Conservation (phyloP, 2,329 filamentous ascomycete species). For the Ophiostoma pallidulum region DNA sequence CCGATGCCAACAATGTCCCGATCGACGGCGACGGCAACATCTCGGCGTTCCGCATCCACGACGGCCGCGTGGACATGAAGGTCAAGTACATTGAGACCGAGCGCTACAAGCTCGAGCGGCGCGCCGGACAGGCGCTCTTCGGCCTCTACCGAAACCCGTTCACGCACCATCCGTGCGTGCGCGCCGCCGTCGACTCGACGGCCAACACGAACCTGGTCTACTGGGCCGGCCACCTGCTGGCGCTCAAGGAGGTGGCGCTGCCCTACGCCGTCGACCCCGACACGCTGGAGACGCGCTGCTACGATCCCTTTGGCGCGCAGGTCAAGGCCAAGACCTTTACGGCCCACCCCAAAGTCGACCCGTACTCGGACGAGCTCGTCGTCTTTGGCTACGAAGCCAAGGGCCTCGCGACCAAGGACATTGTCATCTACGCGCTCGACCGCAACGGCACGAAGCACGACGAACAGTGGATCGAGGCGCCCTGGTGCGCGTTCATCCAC, state of each 20-base stretch:
- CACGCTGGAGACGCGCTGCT: slow-evolving; percentile 38
- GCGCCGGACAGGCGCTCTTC: slow-evolving; percentile 23
- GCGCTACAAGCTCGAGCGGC: slow-evolving; percentile 16
- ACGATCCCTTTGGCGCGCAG: slow-evolving; percentile 42
- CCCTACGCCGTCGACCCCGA: slow-evolving; percentile 40
- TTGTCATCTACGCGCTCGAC: slow-evolving; percentile 25
- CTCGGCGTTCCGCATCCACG: slow-evolving; percentile 24
- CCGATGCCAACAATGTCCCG: slow-evolving; percentile 28
- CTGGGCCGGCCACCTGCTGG: slow-evolving; percentile 44
- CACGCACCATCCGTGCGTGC: too few species aligned
- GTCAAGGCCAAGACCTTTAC: slow-evolving; percentile 38
- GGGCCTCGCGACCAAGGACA: slow-evolving; percentile 28
- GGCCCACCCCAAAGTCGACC: slow-evolving; percentile 43
- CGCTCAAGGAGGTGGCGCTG: slow-evolving; percentile 43
- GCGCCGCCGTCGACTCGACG: slow-evolving; percentile 26
- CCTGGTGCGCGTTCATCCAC: slow-evolving; percentile 28
- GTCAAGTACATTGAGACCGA: slow-evolving; percentile 27
- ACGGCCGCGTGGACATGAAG: slow-evolving; percentile 24
- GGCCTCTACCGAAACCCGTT: slow-evolving; percentile 19
- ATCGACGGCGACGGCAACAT: slow-evolving; percentile 31
- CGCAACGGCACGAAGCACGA: slow-evolving; percentile 21
- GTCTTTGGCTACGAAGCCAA: slow-evolving; percentile 31
- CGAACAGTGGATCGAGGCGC: slow-evolving; percentile 25
- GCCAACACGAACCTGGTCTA: slow-evolving; percentile 44
- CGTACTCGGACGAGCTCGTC: slow-evolving; percentile 33